Base-by-base conservation (phyloP, 805 yeast species). In the Yamadazyma insecticola region DNA sequence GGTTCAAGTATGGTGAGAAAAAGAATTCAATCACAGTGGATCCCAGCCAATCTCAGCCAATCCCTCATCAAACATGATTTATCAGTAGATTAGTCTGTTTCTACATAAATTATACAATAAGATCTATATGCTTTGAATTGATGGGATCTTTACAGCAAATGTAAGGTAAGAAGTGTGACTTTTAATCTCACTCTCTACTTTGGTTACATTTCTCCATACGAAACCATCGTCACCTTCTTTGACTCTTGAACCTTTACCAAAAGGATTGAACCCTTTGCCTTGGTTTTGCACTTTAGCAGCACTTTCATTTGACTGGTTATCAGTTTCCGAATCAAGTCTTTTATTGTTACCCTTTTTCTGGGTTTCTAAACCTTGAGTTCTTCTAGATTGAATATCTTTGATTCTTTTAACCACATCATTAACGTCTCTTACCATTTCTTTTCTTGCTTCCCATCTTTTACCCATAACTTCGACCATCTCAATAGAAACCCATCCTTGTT, bases 401-500 rank as follows among this genome's bases (percentile, higher is more conserved):
- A 92, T 60, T 40, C 97, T 71, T 26, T 74, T 78, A 12, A 92
- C 57, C 0, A 94, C 70, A 54, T 92, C 96, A 36, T 74, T 81
- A 3, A 88, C 68, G 21, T 77, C 76, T 43, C 90, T 74, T 8
- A 81, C 78, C 97, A 90, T 88, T 40, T 78, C 85, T 50, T 85
- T 81, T 46, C 95, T 78, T 10, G 94, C 85, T 54, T 89, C 97
- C 83, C 86, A 90, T 43, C 84, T 74, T 44, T 73, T 76, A 6
- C 89, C 86, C 24, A 82, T 80, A 29, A 88, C 79, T 51, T 90
- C 97, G 3, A 90, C 94, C 89, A 87, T 84, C 57, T 92, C 96
- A 14, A 92, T 78, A 12, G 75, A 71, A 4, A 74, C 70, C 96
- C 97, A 92, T 1, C 95, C 96, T 25, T 78, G 54, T 20, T 65